phyloP scores from a whole-genome alignment of 2,329 filamentous ascomycete genomes.

The Orbilia quercus region DNA sequence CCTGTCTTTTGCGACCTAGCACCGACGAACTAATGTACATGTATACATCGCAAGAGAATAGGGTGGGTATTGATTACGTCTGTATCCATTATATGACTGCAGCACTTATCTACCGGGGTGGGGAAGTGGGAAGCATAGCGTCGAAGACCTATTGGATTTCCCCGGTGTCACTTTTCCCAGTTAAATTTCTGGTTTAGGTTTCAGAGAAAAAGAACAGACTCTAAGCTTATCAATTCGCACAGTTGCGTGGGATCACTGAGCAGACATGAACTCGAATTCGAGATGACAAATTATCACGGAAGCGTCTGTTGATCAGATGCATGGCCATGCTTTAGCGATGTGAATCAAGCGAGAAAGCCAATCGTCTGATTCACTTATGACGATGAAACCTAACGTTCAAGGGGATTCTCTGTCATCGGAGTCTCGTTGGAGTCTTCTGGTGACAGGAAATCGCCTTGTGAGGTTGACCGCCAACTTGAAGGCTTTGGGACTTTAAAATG shows the following conservation, averaged over 20 bases:
- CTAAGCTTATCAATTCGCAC: conserved; percentile 12
- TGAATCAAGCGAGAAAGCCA: conserved; percentile 49
- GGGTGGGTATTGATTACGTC: conserved; percentile 47
- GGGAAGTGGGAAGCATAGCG: conserved; percentile 29
- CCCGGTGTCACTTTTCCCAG: no score
- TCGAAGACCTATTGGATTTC: conserved; percentile 44
- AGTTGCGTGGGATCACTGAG: conserved; percentile 23
- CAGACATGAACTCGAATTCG: conserved; percentile 5
- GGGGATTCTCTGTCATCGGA: conserved; percentile 12
- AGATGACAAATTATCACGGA: conserved; percentile 48
- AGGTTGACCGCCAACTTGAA: conserved; percentile 51
- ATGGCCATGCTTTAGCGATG: conserved; percentile 50
- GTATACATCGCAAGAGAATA: background rate
- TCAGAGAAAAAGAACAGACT: conserved; percentile 2
- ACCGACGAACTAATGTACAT: background rate
- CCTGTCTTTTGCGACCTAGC: conserved; percentile 52
- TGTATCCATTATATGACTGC: conserved; percentile 24
- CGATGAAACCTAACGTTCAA: conserved; percentile 27
- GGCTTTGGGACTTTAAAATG: conserved; percentile 42
- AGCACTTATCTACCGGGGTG: conserved; percentile 21
- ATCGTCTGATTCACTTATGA: conserved; percentile 49
- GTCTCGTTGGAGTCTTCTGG: conserved; percentile 12
- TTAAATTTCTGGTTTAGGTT: background rate
- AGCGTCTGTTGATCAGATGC: conserved; percentile 37
- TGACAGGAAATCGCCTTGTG: conserved; percentile 53